phyloP scores from a whole-genome alignment of 352 stramenopile genomes.

The Globisporangium parvum region DNA sequence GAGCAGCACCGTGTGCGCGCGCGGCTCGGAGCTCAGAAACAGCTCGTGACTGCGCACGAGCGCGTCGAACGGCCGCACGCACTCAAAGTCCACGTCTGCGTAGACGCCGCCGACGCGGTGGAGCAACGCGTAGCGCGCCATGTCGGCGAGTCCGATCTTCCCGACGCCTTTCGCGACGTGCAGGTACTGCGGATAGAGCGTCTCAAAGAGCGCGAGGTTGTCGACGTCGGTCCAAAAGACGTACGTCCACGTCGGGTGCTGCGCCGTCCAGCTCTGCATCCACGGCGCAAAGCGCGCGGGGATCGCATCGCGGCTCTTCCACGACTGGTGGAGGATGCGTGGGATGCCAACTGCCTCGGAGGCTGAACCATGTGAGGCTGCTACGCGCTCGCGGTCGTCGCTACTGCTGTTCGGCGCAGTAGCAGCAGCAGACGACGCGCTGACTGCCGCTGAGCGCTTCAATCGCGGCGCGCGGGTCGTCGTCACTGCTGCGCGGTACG shows the following conservation, averaged over 20 bases:
- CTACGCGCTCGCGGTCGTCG: too few relatives aligned
- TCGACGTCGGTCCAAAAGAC: conserved; percentile 56
- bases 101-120: conserved; percentile 46
- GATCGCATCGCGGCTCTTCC: conserved; percentile 34
- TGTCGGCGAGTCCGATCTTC: conserved; percentile 45
- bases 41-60: conserved; percentile 24
- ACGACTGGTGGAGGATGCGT: conserved; percentile 52
- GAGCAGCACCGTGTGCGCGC: conserved; percentile 38
- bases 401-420: neutral
- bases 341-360: conserved; percentile 19
- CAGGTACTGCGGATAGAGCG: conserved; percentile 39
- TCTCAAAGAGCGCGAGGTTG: conserved; percentile 44
- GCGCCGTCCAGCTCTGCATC: conserved; percentile 44
- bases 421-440: neutral
- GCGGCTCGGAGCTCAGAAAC: conserved; percentile 44
- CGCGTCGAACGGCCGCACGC: conserved; percentile 28
- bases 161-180: conserved; percentile 27
- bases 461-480: neutral
- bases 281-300: conserved; percentile 40
- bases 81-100: conserved; percentile 52
- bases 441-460: neutral
- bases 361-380: neutral
- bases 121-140: conserved; percentile 48
- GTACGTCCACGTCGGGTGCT: conserved; percentile 41
- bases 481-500: conserved; percentile 1